Conservation (phyloP, 2,329 filamentous ascomycete genomes). For the Diaporthe ilicicola region DNA sequence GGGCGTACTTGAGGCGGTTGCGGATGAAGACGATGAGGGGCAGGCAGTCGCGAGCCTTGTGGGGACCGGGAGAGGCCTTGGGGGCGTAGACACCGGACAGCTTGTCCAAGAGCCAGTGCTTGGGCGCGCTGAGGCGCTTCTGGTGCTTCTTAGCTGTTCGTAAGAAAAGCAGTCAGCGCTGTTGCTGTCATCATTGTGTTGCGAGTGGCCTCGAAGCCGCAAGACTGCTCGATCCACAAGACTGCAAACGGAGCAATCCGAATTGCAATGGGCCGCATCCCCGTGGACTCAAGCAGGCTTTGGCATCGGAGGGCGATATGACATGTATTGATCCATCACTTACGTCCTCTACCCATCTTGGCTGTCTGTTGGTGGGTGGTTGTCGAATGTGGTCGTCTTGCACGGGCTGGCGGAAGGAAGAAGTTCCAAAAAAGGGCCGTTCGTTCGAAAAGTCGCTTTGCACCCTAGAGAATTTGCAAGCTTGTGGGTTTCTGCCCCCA, state of each 20-base stretch:
- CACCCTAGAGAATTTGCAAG: slow-evolving; percentile 24
- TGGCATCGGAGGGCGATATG: slow-evolving; percentile 1
- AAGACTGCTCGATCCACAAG: neutral
- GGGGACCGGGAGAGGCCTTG: slow-evolving; percentile 82
- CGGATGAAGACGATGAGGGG: slow-evolving; percentile 98
- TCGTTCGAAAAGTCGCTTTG: slow-evolving; percentile 24
- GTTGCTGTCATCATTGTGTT: neutral
- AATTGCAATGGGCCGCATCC: neutral
- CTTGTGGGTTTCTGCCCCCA: slow-evolving; percentile 28
- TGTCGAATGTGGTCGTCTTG: slow-evolving; percentile 29
- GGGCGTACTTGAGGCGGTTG: slow-evolving; percentile 97
- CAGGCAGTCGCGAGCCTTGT: slow-evolving; percentile 99
- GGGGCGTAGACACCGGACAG: slow-evolving; percentile 89
- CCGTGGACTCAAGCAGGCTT: neutral
- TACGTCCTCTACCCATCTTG: slow-evolving; percentile 37
- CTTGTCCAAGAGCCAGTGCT: slow-evolving; percentile 99
- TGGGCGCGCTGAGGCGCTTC: slow-evolving; percentile 98
- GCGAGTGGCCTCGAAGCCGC: neutral
- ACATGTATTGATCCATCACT: slow-evolving; percentile 19
- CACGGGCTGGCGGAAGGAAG: slow-evolving; percentile 25
- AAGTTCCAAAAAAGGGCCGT: slow-evolving; percentile 4
- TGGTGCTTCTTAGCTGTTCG: slow-evolving; percentile 86
- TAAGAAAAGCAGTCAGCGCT: slow-evolving; percentile 21
- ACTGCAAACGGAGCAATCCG: neutral
- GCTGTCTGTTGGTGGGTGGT: slow-evolving; percentile 27